phyloP scores from a whole-genome alignment of 768 basidiomycete species.

The Ephemerocybe angulata region DNA sequence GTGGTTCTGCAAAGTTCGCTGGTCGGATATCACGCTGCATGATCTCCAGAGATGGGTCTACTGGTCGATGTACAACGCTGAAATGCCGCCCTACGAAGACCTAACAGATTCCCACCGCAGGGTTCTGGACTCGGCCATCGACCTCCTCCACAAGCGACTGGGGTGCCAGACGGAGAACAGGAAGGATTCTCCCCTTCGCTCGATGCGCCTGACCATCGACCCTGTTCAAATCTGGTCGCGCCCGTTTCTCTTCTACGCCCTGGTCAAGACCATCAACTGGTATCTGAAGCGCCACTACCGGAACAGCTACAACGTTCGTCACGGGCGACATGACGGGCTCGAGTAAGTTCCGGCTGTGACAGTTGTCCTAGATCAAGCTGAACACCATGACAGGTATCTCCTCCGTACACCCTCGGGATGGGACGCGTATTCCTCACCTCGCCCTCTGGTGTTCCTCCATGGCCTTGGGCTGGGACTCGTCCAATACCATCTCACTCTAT shows the following conservation, averaged over 20 bases:
- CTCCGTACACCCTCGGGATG: slow-evolving; percentile 67
- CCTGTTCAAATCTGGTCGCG: slow-evolving; percentile 63
- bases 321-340: slow-evolving; percentile 56
- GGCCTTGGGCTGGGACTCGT: slow-evolving; percentile 83
- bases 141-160: slow-evolving; percentile 65
- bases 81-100: slow-evolving; percentile 48
- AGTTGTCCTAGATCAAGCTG: background rate
- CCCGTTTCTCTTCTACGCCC: slow-evolving; percentile 63
- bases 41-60: slow-evolving; percentile 75
- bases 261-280: slow-evolving; percentile 48
- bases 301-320: slow-evolving; percentile 37
- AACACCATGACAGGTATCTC: slow-evolving; percentile 52
- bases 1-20: slow-evolving; percentile 76
- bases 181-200: slow-evolving; percentile 44
- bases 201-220: slow-evolving; percentile 76
- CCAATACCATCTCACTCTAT: slow-evolving; percentile 64
- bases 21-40: slow-evolving; percentile 61
- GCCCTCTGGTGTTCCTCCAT: slow-evolving; percentile 81
- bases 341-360: slow-evolving; percentile 47
- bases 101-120: slow-evolving; percentile 44
- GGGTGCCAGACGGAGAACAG: slow-evolving; percentile 64
- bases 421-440: slow-evolving; percentile 51
- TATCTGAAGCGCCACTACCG: slow-evolving; percentile 43
- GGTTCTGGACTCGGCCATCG: slow-evolving; percentile 57
- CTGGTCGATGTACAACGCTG: slow-evolving; percentile 76